phyloP scores from a whole-genome alignment of 2,329 filamentous ascomycete species.

The Colletotrichum abscissum region DNA sequence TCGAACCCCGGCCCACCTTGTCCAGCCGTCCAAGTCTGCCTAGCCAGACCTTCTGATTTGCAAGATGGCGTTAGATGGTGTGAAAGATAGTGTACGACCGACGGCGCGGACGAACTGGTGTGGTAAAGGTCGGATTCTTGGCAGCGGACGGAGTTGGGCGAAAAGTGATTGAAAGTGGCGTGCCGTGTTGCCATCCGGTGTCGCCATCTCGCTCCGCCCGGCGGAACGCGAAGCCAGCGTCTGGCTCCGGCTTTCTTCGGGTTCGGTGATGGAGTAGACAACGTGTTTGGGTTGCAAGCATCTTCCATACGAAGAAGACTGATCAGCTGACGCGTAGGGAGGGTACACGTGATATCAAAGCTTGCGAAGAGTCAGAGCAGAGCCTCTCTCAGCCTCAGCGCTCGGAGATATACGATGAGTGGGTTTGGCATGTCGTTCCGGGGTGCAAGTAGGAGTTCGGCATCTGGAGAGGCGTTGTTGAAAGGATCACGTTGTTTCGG shows the following conservation, averaged over 20 bases:
- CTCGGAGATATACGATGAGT: neutral
- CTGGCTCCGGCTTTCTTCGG: neutral
- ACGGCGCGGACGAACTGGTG: neutral
- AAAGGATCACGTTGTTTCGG: slow-evolving; percentile 13
- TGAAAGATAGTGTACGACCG: neutral
- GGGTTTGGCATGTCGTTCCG: neutral
- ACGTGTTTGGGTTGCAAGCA: neutral
- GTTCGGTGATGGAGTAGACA: neutral
- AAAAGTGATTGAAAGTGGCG: slow-evolving; percentile 29
- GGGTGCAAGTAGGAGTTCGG: slow-evolving; percentile 4
- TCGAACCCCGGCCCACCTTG: neutral
- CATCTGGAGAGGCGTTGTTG: neutral
- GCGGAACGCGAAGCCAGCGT: slow-evolving; percentile 13
- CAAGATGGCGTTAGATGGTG: neutral
- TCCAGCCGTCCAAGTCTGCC: neutral
- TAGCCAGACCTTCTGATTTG: neutral
- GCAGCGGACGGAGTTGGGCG: slow-evolving; percentile 11
- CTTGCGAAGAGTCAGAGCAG: slow-evolving; percentile 1
- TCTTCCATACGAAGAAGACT: neutral
- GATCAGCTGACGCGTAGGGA: slow-evolving; percentile 27
- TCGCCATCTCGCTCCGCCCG: slow-evolving; percentile 32
- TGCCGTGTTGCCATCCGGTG: slow-evolving; percentile 20
- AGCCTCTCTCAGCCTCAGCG: neutral
- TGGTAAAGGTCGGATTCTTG: neutral
- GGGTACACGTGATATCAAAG: slow-evolving; percentile 32